Base-by-base conservation (phyloP, 23 red algal species). In the Gracilaria gracilis region DNA sequence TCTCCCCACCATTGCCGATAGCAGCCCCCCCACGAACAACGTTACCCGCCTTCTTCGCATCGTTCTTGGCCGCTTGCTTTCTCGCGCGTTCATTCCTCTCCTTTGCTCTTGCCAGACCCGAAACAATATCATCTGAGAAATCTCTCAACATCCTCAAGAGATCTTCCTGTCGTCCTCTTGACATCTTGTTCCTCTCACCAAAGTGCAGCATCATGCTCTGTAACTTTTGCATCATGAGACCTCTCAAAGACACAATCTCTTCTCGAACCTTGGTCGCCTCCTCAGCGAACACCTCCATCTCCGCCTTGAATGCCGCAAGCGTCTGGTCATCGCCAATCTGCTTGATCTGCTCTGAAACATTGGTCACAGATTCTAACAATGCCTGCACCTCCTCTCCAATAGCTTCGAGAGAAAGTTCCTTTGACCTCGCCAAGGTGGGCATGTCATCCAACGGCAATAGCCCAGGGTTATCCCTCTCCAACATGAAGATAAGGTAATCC, bases 231-330 rank as follows among this genome's bases (percentile, higher is more conserved):
- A 92, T 89, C 89, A 98, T 92, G 38, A 92, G 71, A 15, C 85
- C 95, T 48, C 88, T 37, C 32, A 98, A 80, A 31, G 92, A 94
- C 14, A 98, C 91, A 84, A 98, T 98, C 46, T 98, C 85, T 49
- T 98, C 95, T 35, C 95, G 55, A 42, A 93, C 89, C 50, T 95
- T 94, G 16, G 67, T 80, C 15, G 95, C 92, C 47, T 95, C 93
- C 57, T 87, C 88, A 44, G 92, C 91, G 88, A 98, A 98, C 35
- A 88, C 77, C 57, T 98, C 91, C 95, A 97, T 95, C 85, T 98
- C 91, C 25, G 80, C 91, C 89, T 98, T 98, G 88, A 98, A 98
- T 24, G 81, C 88, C 9, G 87, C 85, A 29, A 95, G 71, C 16
- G 72, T 91, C 50, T 50, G 57, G 72, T 98, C 95, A 20, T 82